Evolutionary conservation across 2,329 filamentous ascomycete genomes (phyloP).

Genomic region (Colletotrichum viniferum): DNA sequence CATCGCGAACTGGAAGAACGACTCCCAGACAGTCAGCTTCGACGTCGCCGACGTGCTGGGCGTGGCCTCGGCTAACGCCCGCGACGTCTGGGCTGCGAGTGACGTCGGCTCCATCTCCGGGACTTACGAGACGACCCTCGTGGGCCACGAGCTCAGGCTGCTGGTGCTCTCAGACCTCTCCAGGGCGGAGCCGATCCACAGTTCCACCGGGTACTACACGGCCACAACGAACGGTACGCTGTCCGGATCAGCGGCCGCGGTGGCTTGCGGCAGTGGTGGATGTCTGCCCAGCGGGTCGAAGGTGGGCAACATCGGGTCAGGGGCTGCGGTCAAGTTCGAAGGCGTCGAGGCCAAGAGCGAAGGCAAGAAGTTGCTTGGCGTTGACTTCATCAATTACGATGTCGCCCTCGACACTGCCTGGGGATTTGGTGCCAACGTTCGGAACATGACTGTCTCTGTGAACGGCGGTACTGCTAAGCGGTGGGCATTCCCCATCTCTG

Average conservation of each 20-base stretch:
- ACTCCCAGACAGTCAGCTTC: slow-evolving; percentile 44
- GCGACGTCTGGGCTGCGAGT: slow-evolving; percentile 43
- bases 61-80: slow-evolving; percentile 39
- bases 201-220: slow-evolving; percentile 46
- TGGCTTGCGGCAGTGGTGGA: slow-evolving; percentile 38
- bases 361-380: slow-evolving; percentile 43
- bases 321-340: slow-evolving; percentile 40
- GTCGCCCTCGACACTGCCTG: slow-evolving; percentile 35
- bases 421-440: slow-evolving; percentile 48
- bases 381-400: slow-evolving; percentile 60
- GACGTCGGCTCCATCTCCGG: slow-evolving; percentile 37
- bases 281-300: slow-evolving; percentile 49
- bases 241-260: slow-evolving; percentile 35
- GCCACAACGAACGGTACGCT: slow-evolving; percentile 36
- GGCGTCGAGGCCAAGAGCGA: slow-evolving; percentile 31
- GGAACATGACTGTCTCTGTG: slow-evolving; percentile 54
- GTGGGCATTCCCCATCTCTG: slow-evolving; percentile 55
- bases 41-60: slow-evolving; percentile 42
- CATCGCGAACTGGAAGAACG: slow-evolving; percentile 54
- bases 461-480: slow-evolving; percentile 46
- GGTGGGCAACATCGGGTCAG: slow-evolving; percentile 39
- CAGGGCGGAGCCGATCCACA: slow-evolving; percentile 22
- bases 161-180: slow-evolving; percentile 40
- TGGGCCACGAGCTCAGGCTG: slow-evolving; percentile 42
- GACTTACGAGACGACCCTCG: slow-evolving; percentile 34